A percentile compares a stretch with the other conserved stretches of the same genome.
These are phyloP conservation scores for Septoria petroselini DNA, from an alignment of 2,329 filamentous ascomycete genomes.

Conservation along the genomic window DNA sequence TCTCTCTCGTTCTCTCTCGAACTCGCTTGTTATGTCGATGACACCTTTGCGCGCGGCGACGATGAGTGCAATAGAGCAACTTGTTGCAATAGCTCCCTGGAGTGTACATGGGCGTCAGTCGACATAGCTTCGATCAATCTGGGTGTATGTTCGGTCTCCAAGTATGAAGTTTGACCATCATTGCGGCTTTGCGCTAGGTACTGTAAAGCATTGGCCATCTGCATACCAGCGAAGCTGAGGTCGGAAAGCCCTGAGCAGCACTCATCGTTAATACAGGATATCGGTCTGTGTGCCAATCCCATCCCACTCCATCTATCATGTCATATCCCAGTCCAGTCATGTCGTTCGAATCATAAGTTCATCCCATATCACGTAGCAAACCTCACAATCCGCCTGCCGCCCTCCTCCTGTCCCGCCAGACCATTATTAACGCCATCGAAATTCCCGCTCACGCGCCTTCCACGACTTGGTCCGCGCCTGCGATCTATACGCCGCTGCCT, in stretches of 20 bases:
- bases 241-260: not conserved
- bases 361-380: conserved; percentile 12
- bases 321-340: conserved; percentile 3
- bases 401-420: not conserved
- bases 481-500: conserved; percentile 56
- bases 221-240: too few relatives aligned
- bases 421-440: conserved; percentile 8
- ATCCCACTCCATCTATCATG: conserved; percentile 1
- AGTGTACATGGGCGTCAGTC: too few relatives aligned
- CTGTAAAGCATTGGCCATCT: too few relatives aligned
- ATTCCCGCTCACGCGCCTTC: not conserved
- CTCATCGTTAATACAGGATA: not conserved
- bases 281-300: not conserved
- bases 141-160: too few relatives aligned
- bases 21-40: too few relatives aligned
- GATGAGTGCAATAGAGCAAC: too few relatives aligned
- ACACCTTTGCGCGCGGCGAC: too few relatives aligned
- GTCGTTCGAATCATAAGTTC: conserved; percentile 4
- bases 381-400: conserved; percentile 18
- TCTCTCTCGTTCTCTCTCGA: too few relatives aligned
- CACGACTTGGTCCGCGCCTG: conserved; percentile 33
- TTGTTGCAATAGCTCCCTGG: too few relatives aligned
- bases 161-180: too few relatives aligned
- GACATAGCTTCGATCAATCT: too few relatives aligned
- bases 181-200: too few relatives aligned